Conservation (phyloP, 2,329 filamentous ascomycete genomes). For the Aspergillus niger region DNA sequence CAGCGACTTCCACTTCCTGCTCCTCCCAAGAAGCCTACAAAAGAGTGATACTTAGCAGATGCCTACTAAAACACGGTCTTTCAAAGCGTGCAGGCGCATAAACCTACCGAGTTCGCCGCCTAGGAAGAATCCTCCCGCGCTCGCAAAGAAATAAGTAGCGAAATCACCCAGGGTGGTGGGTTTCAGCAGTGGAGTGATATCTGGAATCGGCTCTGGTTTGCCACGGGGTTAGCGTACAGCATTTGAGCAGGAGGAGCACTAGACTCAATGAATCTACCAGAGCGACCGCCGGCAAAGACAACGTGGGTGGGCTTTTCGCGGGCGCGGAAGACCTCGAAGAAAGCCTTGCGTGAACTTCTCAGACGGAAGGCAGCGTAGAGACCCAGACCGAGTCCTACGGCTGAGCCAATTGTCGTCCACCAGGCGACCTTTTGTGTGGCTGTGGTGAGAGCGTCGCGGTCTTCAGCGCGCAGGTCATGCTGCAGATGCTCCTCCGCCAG, state of each 20-base stretch:
- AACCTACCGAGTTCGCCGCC: slow-evolving; percentile 58
- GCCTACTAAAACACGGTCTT: too few relatives aligned
- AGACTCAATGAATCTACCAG: slow-evolving; percentile 45
- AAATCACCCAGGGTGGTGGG: slow-evolving; percentile 62
- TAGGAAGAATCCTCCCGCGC: slow-evolving; percentile 62
- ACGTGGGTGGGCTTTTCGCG: slow-evolving; percentile 64
- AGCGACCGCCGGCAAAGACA: slow-evolving; percentile 62
- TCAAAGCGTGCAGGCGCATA: too few relatives aligned
- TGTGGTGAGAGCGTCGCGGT: slow-evolving; percentile 59
- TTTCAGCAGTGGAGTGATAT: slow-evolving; percentile 59
- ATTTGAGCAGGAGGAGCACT: background rate
- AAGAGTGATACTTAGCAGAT: background rate
- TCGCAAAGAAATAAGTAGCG: slow-evolving; percentile 65
- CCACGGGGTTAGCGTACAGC: background rate
- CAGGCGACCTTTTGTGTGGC: slow-evolving; percentile 59
- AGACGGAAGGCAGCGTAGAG: slow-evolving; percentile 60
- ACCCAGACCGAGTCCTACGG: slow-evolving; percentile 62
- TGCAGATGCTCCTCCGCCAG: slow-evolving; percentile 62
- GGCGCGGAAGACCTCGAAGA: slow-evolving; percentile 64
- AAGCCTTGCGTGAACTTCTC: slow-evolving; percentile 56
- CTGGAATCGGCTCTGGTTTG: slow-evolving; percentile 59
- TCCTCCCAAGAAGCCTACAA: slow-evolving; percentile 58
- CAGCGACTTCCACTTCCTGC: slow-evolving; percentile 55
- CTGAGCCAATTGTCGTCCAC: slow-evolving; percentile 60
- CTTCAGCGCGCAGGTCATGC: slow-evolving; percentile 59